A percentile compares a stretch with the other conserved stretches of the same genome.
phyloP scores from a whole-genome alignment of 2,329 filamentous ascomycete genomes.

The Colletotrichum brevisporum region DNA sequence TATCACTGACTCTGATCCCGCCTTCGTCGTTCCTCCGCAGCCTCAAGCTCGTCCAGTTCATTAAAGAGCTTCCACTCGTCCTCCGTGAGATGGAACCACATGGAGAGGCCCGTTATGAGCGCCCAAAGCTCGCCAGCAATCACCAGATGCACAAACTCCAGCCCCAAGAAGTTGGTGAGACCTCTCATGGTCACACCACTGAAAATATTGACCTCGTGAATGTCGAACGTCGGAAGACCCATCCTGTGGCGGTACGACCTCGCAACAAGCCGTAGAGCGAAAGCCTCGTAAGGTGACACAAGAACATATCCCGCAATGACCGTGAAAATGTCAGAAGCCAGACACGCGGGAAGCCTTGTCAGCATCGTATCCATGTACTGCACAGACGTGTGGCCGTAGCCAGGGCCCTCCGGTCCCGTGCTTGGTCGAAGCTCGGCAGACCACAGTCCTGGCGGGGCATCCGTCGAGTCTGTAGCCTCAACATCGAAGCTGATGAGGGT shows the following conservation, averaged over 20 bases:
- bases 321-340: conserved; percentile 64
- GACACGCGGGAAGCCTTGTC: conserved; percentile 62
- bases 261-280: conserved; percentile 61
- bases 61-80: conserved; percentile 56
- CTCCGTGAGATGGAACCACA: conserved; percentile 58
- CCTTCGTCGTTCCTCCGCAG: conserved; percentile 29
- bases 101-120: conserved; percentile 53
- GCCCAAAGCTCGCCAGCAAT: conserved; percentile 63
- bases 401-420: conserved; percentile 50
- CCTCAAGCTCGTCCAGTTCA: conserved; percentile 48
- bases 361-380: conserved; percentile 63
- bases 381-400: conserved; percentile 44
- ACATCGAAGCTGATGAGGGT: conserved; percentile 74
- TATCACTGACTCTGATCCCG: conserved; percentile 3
- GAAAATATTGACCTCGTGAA: conserved; percentile 55
- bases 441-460: conserved; percentile 68
- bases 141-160: conserved; percentile 61
- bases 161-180: conserved; percentile 60
- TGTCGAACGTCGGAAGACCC: conserved; percentile 54
- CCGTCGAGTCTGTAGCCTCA: conserved; percentile 67
- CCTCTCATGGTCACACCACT: conserved; percentile 56
- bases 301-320: conserved; percentile 58
- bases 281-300: conserved; percentile 62
- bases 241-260: conserved; percentile 56
- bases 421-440: conserved; percentile 71